Conservation (phyloP, 768 basidiomycete genomes). For the Gymnopilus junonius region DNA sequence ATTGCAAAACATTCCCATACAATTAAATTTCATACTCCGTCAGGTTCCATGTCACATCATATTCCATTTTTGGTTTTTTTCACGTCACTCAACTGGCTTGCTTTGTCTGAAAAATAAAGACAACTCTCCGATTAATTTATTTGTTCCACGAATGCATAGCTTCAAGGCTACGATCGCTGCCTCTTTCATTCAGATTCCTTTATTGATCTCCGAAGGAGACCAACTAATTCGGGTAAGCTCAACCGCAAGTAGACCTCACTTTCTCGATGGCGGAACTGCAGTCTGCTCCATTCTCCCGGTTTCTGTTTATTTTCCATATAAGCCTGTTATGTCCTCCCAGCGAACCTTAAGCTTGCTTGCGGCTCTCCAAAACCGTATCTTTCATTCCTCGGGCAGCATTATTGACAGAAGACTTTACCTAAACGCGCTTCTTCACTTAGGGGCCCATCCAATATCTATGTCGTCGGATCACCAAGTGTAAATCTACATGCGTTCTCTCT, state of each 20-base stretch:
- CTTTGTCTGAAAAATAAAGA: no score
- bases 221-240: not conserved
- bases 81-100: not conserved
- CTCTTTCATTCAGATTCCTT: not conserved
- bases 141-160: not conserved
- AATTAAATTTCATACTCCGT: constrained; percentile 12
- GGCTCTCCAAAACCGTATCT: not conserved
- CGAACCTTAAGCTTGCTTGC: constrained; percentile 6
- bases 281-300: constrained; percentile 2
- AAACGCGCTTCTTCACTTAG: constrained; percentile 16
- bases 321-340: constrained; percentile 1
- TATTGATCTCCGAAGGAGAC: not conserved
- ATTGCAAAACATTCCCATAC: constrained; percentile 5
- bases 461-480: constrained; percentile 18
- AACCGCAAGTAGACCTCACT: not conserved
- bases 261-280: not conserved
- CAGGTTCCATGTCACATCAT: not conserved
- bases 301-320: not conserved
- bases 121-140: not conserved
- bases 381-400: constrained; percentile 20
- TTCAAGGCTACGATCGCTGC: not conserved
- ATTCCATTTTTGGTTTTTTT: not conserved
- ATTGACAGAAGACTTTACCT: constrained; percentile 17
- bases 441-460: constrained; percentile 9
- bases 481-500: not conserved